A percentile compares a stretch with the other conserved stretches of the same genome.
These are phyloP conservation scores for Neurospora sp. DNA, from an alignment of 2,329 filamentous ascomycete species.

Conservation along the genomic window DNA sequence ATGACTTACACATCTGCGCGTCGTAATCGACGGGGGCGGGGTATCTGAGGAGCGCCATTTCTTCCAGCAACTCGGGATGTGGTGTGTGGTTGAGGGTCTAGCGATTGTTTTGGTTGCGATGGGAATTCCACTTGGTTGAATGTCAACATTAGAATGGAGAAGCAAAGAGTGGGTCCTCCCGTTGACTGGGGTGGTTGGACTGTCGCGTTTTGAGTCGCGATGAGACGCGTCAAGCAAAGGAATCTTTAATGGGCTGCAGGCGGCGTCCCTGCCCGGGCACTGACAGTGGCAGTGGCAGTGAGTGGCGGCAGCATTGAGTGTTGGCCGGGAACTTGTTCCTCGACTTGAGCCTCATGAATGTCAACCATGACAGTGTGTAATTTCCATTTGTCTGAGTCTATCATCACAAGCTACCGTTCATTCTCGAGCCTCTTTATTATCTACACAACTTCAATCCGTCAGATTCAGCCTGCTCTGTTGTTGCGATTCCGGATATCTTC, in stretches of 20 bases:
- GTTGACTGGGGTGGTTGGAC: too few species aligned
- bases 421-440: background rate
- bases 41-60: constrained; percentile 79
- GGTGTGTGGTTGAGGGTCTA: too few species aligned
- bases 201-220: background rate
- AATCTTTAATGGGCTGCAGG: background rate
- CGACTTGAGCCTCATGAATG: background rate
- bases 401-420: too few species aligned
- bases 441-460: background rate
- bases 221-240: background rate
- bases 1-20: constrained; percentile 64
- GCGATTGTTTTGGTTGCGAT: constrained; percentile 10
- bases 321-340: too few species aligned
- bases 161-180: background rate
- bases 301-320: background rate
- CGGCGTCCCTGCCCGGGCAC: background rate
- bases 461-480: fast-evolving
- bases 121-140: background rate
- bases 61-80: too few species aligned
- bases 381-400: too few species aligned
- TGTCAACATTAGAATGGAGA: background rate
- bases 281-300: background rate
- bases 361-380: background rate
- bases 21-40: constrained; percentile 77
- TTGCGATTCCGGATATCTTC: background rate